Evolutionary conservation across 306 rosid species (phyloP).

Genomic region (Senna tora): DNA sequence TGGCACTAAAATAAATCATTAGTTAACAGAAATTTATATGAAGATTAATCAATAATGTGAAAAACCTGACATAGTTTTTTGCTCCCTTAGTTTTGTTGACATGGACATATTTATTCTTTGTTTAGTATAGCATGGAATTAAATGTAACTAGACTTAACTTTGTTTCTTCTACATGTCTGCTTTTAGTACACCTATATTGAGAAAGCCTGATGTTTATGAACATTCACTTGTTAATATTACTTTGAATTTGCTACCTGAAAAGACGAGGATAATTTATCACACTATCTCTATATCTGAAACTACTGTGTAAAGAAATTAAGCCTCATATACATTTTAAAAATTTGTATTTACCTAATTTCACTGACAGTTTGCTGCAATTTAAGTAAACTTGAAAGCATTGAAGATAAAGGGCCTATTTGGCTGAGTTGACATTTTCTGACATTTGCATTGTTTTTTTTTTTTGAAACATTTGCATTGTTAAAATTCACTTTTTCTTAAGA

Average conservation of each 20-base stretch:
- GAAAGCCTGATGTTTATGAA: not conserved
- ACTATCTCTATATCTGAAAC: not conserved
- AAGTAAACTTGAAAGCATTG: not conserved
- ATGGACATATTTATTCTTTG: not conserved
- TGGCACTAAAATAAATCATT: constrained; percentile 1
- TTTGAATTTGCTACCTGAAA: not conserved
- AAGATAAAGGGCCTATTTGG: not conserved
- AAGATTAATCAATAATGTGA: not conserved
- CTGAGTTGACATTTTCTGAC: not conserved
- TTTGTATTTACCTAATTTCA: not conserved
- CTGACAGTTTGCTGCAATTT: constrained; percentile 7
- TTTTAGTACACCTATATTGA: not conserved
- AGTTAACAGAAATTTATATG: not conserved
- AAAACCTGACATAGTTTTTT: not conserved
- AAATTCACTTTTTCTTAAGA: not conserved
- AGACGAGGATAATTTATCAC: not conserved
- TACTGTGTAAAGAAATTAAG: not conserved
- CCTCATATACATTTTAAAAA: not conserved
- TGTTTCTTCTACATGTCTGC: not conserved
- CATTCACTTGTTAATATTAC: not conserved
- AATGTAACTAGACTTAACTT: not conserved
- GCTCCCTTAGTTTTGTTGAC: not conserved
- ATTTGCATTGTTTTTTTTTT: not conserved
- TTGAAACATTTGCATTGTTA: not conserved
- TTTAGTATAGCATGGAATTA: not conserved